phyloP scores from a whole-genome alignment of 345 rosid genomes.

The Salix viminalis region DNA sequence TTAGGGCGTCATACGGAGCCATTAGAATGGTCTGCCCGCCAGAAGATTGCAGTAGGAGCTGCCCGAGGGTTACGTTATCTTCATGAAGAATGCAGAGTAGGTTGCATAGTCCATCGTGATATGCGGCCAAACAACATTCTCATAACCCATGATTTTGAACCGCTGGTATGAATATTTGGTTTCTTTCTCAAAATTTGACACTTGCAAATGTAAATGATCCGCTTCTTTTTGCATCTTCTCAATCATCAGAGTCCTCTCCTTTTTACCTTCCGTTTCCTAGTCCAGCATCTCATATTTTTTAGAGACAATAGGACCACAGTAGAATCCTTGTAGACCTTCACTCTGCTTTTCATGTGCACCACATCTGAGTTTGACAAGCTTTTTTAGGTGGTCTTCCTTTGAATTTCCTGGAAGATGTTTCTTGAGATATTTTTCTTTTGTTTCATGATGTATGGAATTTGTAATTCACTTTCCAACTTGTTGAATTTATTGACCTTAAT shows the following conservation, averaged over 20 bases:
- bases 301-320: not conserved
- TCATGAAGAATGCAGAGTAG: conserved; percentile 99
- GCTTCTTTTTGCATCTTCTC: not conserved
- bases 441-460: not conserved
- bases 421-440: not conserved
- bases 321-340: not conserved
- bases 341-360: not conserved
- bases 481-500: conserved; percentile 2
- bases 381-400: not conserved
- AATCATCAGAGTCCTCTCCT: not conserved
- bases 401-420: not conserved
- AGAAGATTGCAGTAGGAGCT: conserved; percentile 95
- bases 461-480: not conserved
- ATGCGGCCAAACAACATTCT: conserved; percentile 99
- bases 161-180: conserved; percentile 55
- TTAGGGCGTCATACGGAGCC: conserved; percentile 63
- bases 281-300: not conserved
- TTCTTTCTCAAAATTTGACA: not conserved
- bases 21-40: conserved; percentile 87
- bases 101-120: conserved; percentile 98
- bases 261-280: not conserved
- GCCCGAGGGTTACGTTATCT: conserved; percentile 98
- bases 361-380: not conserved
- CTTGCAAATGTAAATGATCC: not conserved
- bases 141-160: conserved; percentile 96